These are phyloP conservation scores for Pythium volutum DNA, from an alignment of 352 stramenopile genomes.

Conservation along the genomic window DNA sequence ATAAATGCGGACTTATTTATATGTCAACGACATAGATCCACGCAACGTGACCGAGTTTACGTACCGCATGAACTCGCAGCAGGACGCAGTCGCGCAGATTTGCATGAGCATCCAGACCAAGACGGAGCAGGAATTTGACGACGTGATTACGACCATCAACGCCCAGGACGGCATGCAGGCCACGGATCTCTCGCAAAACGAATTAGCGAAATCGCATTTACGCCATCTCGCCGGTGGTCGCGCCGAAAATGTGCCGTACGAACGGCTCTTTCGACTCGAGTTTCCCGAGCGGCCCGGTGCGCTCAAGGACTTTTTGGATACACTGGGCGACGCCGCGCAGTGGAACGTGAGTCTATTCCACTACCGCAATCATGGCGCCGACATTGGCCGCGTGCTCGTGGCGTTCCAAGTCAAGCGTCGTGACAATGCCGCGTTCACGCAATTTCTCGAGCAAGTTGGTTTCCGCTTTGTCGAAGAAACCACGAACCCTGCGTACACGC, in stretches of 20 bases:
- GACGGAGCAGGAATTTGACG: constrained; percentile 52
- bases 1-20: not conserved
- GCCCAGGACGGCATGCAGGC: constrained; percentile 82
- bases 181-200: constrained; percentile 93
- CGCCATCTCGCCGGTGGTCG: constrained; percentile 94
- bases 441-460: constrained; percentile 66
- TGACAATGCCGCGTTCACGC: constrained; percentile 53
- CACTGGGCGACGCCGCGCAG: constrained; percentile 62
- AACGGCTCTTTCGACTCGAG: constrained; percentile 96
- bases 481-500: constrained; percentile 72
- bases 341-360: constrained; percentile 99
- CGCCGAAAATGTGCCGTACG: constrained; percentile 76
- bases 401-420: constrained; percentile 90
- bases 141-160: constrained; percentile 72
- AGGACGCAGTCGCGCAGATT: constrained; percentile 85
- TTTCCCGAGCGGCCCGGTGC: constrained; percentile 93
- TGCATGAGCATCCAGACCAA: constrained; percentile 96
- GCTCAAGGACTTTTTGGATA: constrained; percentile 91
- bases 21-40: constrained; percentile 37
- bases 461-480: constrained; percentile 85
- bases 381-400: constrained; percentile 97
- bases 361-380: constrained; percentile 98
- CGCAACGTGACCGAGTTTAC: constrained; percentile 96
- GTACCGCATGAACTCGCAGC: constrained; percentile 90
- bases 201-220: constrained; percentile 95